phyloP scores from a whole-genome alignment of 2,329 filamentous ascomycete species.

The Teratosphaeria destructans region DNA sequence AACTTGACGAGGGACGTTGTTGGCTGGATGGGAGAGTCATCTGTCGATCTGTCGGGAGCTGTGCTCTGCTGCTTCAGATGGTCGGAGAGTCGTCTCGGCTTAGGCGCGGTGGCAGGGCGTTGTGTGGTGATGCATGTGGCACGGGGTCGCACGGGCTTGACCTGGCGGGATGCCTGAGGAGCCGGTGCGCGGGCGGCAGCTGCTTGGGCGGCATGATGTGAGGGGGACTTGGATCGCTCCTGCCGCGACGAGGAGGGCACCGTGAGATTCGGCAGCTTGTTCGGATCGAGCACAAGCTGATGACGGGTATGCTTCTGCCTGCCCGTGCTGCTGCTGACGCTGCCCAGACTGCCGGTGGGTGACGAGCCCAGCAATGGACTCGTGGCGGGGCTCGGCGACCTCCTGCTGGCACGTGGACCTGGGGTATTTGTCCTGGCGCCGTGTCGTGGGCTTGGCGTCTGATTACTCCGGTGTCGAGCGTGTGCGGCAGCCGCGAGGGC shows the following conservation, averaged over 20 bases:
- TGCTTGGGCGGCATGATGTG: constrained; percentile 19
- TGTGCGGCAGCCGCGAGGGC: constrained; percentile 29
- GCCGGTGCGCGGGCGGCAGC: constrained; percentile 15
- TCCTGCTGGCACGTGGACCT: neutral
- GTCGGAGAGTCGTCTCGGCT: constrained; percentile 19
- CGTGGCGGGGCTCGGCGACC: constrained; percentile 1
- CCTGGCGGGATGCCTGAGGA: neutral
- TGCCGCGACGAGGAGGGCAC: constrained; percentile 2
- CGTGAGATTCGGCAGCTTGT: constrained; percentile 4
- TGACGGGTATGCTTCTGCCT: neutral
- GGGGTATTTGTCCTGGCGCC: neutral
- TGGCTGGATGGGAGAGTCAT: constrained; percentile 30
- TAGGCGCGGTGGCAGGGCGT: constrained; percentile 17
- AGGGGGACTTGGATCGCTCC: constrained; percentile 12
- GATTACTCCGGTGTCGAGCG: constrained; percentile 18
- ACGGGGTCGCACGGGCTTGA: constrained; percentile 1
- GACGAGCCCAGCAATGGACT: neutral
- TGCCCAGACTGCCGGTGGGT: constrained; percentile 1
- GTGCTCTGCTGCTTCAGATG: constrained; percentile 1
- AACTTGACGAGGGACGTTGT: constrained; percentile 57
- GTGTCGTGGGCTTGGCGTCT: constrained; percentile 10
- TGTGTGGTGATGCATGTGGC: constrained; percentile 1
- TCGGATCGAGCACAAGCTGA: constrained; percentile 1
- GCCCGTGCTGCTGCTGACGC: neutral
- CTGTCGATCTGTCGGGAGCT: constrained; percentile 9